These are phyloP conservation scores for Sphaerobolus stellatus DNA, from an alignment of 1,284 basidiomycete genomes.

Conservation along the genomic window DNA sequence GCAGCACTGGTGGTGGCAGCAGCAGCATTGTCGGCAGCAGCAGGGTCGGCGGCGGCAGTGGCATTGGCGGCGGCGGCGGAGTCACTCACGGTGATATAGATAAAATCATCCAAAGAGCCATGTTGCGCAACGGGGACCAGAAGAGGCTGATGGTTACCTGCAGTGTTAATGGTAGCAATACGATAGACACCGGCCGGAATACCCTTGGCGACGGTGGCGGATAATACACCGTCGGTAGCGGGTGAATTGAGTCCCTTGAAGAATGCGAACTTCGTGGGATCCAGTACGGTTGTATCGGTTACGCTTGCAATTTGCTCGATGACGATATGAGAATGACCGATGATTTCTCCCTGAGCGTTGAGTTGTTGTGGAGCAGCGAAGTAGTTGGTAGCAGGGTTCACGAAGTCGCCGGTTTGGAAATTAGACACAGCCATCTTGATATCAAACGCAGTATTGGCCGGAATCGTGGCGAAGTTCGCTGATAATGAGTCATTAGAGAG, in stretches of 20 bases:
- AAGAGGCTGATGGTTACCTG: slow-evolving; percentile 33
- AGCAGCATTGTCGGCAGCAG: neutral
- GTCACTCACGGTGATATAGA: slow-evolving; percentile 12
- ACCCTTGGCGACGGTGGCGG: slow-evolving; percentile 33
- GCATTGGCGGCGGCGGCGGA: neutral
- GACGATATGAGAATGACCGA: slow-evolving; percentile 37
- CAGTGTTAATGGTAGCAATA: slow-evolving; percentile 28
- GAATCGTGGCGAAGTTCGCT: slow-evolving; percentile 24
- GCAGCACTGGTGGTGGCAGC: neutral
- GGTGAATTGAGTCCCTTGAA: slow-evolving; percentile 37
- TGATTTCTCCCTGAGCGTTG: slow-evolving; percentile 26
- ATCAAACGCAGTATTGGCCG: slow-evolving; percentile 23
- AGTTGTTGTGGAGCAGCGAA: slow-evolving; percentile 37
- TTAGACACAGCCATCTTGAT: slow-evolving; percentile 24
- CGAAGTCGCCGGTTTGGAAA: slow-evolving; percentile 31
- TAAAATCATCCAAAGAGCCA: slow-evolving; percentile 16
- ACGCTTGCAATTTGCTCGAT: slow-evolving; percentile 34
- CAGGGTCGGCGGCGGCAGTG: neutral
- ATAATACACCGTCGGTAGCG: slow-evolving; percentile 30
- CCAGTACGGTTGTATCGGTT: slow-evolving; percentile 25
- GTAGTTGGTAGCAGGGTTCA: slow-evolving; percentile 34
- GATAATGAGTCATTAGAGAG: slow-evolving; percentile 20
- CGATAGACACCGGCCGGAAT: slow-evolving; percentile 35
- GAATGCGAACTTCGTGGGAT: slow-evolving; percentile 32
- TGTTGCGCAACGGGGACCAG: slow-evolving; percentile 20